Percentiles rank a stretch among this genome's conserved stretches.
Evolutionary conservation across 2,329 filamentous ascomycete genomes (phyloP).

Genomic region (Thelonectria rubi): DNA sequence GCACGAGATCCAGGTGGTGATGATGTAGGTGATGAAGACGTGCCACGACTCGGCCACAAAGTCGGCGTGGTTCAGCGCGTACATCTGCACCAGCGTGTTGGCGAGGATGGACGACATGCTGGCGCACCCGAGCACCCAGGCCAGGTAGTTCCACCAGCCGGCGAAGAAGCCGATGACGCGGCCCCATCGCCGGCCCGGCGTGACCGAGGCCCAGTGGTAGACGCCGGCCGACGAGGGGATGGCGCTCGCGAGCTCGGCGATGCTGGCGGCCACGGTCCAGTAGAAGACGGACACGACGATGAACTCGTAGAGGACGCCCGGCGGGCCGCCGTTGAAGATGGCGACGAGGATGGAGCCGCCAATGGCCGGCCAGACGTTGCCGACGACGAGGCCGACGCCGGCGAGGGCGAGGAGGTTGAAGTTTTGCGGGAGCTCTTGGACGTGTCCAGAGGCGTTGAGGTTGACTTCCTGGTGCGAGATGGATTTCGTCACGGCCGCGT

Average conservation of each 20-base stretch:
- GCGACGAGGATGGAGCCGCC: conserved; percentile 58
- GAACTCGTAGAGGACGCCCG: conserved; percentile 71
- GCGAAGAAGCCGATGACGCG: conserved; percentile 58
- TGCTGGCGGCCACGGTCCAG: conserved; percentile 65
- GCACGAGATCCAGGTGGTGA: conserved; percentile 52
- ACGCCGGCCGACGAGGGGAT: conserved; percentile 70
- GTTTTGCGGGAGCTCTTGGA: conserved; percentile 51
- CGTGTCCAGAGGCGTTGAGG: conserved; percentile 53
- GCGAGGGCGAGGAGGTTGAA: conserved; percentile 54
- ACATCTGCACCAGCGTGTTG: conserved; percentile 55
- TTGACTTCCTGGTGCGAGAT: conserved; percentile 17
- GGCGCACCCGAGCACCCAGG: conserved; percentile 52
- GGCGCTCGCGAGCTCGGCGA: conserved; percentile 68
- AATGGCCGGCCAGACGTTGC: conserved; percentile 56
- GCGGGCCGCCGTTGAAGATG: conserved; percentile 68
- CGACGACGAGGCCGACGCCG: conserved; percentile 52
- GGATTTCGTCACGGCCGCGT: conserved; percentile 15
- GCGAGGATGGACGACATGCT: conserved; percentile 54
- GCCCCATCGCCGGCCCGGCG: conserved; percentile 60
- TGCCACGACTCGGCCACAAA: conserved; percentile 53
- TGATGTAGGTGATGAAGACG: conserved; percentile 53
- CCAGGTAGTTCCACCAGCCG: conserved; percentile 57
- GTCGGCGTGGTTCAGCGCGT: conserved; percentile 51
- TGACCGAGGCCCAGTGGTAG: conserved; percentile 70
- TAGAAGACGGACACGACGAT: conserved; percentile 60